phyloP scores from a whole-genome alignment of 2,329 filamentous ascomycete genomes.

The Colletotrichum spaethianum region DNA sequence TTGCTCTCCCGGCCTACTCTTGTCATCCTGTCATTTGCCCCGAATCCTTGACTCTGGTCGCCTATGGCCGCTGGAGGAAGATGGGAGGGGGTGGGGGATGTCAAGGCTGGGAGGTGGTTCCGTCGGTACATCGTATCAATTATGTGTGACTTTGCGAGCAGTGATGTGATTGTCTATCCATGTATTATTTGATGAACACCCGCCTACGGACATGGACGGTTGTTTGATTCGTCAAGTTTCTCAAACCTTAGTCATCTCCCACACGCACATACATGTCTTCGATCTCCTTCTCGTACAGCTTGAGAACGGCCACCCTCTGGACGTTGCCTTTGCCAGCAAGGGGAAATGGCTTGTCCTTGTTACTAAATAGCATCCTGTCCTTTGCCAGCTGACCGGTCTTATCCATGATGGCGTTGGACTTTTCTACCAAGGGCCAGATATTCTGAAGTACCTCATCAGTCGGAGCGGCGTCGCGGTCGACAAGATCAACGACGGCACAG shows the following conservation, averaged over 20 bases:
- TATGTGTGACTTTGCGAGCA: neutral
- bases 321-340: slow-evolving; percentile 62
- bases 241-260: neutral
- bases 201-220: neutral
- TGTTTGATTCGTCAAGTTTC: neutral
- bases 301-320: slow-evolving; percentile 55
- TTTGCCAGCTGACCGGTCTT: slow-evolving; percentile 59
- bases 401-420: slow-evolving; percentile 61
- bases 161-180: neutral
- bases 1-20: slow-evolving; percentile 56
- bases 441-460: slow-evolving; percentile 42
- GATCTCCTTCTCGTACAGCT: slow-evolving; percentile 59
- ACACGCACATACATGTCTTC: slow-evolving; percentile 53
- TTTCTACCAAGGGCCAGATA: slow-evolving; percentile 65
- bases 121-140: slow-evolving; percentile 57
- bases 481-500: slow-evolving; percentile 33
- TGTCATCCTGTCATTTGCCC: slow-evolving; percentile 55
- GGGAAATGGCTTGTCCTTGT: slow-evolving; percentile 58
- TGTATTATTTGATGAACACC: too few species aligned
- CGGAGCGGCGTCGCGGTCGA: slow-evolving; percentile 27
- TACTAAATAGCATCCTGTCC: slow-evolving; percentile 48
- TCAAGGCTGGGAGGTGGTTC: slow-evolving; percentile 55
- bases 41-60: slow-evolving; percentile 39
- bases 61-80: slow-evolving; percentile 31
- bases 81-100: slow-evolving; percentile 47